Evolutionary conservation across 2,329 filamentous ascomycete genomes (phyloP), one percentile per base, ranked within the genome.

Genomic region (Ceratocystis ficicola): DNA sequence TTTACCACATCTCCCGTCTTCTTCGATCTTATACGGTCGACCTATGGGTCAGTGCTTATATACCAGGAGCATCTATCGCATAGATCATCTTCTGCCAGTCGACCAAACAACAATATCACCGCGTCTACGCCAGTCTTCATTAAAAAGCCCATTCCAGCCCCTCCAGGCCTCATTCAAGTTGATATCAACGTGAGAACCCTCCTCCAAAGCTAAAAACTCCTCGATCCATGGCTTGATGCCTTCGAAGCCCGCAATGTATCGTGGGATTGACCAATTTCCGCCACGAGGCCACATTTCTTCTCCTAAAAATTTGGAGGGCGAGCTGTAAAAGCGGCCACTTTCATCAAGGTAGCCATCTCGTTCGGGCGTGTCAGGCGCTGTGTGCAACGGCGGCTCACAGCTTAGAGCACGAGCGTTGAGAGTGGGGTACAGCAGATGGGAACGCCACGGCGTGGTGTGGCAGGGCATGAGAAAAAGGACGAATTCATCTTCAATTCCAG

Each of bases 371-470:
- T 81, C 78, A 0, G 91, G 80, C 1, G 73, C 73, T 0, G 83
- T 83, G 71, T 86, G 77, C 12, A 99, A 76, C 0, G 94, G 94
- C 1, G 94, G 94, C 70, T 96, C 92, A 75, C 94, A 99, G 5
- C 88, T 88, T 17, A 97, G 78, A 0, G 92, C 93, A 79, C 92
- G 92, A 3, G 90, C 91, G 67, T 83, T 77, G 64, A 96, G 84
- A 36, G 79, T 77, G 0, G 89, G 83, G 72, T 94, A 83, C 68
- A 95, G 80, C 48, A 97, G 81, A 72, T 95, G 89, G 17, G 88
- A 91, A 71, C 92, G 88, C 93, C 94, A 97, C 1, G 94, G 93
- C 0, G 93, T 97, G 70, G 88, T 89, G 78, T 99, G 94, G 76
- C 94, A 99, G 8, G 94, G 94, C 82, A 92, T 95, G 28, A 99